Base-by-base conservation (phyloP, 2,329 filamentous ascomycete genomes). In the Xylaria polymorpha region DNA sequence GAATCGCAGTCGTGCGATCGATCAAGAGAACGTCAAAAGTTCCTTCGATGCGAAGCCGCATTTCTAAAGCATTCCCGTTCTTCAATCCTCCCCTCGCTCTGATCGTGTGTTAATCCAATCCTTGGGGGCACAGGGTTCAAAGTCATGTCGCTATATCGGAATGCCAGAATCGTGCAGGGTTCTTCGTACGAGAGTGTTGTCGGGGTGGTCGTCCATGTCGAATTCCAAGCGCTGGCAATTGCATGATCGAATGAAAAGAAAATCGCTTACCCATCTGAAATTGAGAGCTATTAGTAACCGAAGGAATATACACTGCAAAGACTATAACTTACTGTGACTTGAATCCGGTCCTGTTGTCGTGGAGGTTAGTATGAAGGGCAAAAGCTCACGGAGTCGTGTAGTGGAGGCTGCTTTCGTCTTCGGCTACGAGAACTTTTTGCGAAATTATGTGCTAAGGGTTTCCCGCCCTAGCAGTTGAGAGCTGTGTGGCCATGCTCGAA, bases 301-400 rank as follows among this genome's bases (percentile, higher is more conserved):
- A 59, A 51, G 39, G 0, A 41, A 57, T 57, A 18, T 35, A 64
- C 29, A 35, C 46, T 32, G 22, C 44, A 32, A 68, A 63, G 66
- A 68, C 66, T 72, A 68, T 22, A 72, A 84, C 85, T 81, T 83
- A 86, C 85, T 82, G 78, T 86, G 83, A 83, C 80, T 77, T 77
- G 72, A 69, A 67, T 74, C 79, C 83, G 79, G 82, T 82, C 83
- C 80, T 81, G 72, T 73, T 82, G 78, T 81, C 81, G 79, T 83
- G 79, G 66, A 74, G 75, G 73, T 72, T 75, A 68, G 73, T 75
- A 69, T 68, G 71, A 70, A 71, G 72, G 71, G 72, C 67, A 75
- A 70, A 73, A 65, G 66, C 63, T 71, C 74, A 29, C 44, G 72
- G 71, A 66, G 67, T 68, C 66, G 57, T 71, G 70, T 73, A 70